These are phyloP conservation scores for Microglena sp. DNA, from an alignment of 139 green algal genomes.

Conservation along the genomic window DNA sequence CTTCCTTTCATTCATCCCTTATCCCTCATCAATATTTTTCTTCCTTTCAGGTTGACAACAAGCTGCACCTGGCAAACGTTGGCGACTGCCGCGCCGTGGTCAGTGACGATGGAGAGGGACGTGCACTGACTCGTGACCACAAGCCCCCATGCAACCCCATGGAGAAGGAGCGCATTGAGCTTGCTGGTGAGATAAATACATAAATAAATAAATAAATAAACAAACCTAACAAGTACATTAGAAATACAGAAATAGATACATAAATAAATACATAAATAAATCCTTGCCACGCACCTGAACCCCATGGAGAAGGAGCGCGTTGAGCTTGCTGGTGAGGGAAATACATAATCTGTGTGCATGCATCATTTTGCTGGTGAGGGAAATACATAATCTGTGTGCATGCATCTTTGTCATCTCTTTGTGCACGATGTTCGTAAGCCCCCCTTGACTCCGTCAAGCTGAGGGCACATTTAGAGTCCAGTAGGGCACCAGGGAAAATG, in stretches of 20 bases:
- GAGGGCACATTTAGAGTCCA: too few species aligned
- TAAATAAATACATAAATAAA: not conserved
- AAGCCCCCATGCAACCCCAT: not conserved
- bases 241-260: not conserved
- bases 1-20: not conserved
- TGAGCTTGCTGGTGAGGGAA: too few species aligned
- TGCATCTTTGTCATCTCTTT: too few species aligned
- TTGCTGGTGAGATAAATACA: not conserved
- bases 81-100: constrained; percentile 9
- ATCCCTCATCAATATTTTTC: not conserved
- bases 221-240: not conserved
- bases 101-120: constrained; percentile 1
- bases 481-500: too few species aligned
- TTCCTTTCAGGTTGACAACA: not conserved
- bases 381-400: too few species aligned
- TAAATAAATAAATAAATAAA: not conserved
- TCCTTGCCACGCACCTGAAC: too few species aligned
- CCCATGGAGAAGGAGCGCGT: too few species aligned
- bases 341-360: too few species aligned
- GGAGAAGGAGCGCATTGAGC: not conserved
- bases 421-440: too few species aligned
- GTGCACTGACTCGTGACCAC: constrained; percentile 3
- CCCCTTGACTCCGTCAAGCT: too few species aligned
- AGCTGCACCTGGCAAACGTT: constrained; percentile 7
- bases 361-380: too few species aligned